Evolutionary conservation across 2,329 filamentous ascomycete species (phyloP), one percentile per base, ranked within the genome.

Genomic region (Emergomyces africanus): DNA sequence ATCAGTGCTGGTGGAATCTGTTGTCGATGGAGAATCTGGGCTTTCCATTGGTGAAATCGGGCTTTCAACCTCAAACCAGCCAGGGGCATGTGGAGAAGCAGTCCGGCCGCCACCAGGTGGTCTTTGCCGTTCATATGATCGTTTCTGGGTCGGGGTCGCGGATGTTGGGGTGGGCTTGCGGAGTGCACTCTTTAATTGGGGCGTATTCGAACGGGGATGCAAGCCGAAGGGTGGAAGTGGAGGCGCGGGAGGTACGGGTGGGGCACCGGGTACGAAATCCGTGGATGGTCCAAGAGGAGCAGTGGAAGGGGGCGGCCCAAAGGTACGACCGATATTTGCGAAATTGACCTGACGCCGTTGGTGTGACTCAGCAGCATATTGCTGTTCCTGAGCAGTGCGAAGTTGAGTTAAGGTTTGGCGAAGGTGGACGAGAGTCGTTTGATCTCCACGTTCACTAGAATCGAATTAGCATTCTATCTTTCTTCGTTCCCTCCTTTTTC

Each of bases 21-120:
- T 37, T 23, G 37, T 48, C 23, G 42, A 44, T 8, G 57, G 37
- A 15, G 57, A 59, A 23, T 58, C 57, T 23, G 48, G 57, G 12
- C 20, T 5, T 14, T 37, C 41, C n/a, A 57, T 15, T 12, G 48
- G 42, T 18, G 60, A 58, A 33, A 46, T 4, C 20, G 58, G 58
- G 20, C 57, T 61, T 37, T 48, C 57, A 30, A 23, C 23, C 54
- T 51, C 39, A 58, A 59, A 25, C 44, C 35, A 74, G 46, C 63
- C 65, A 2, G 72, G 71, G 4, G 65, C 66, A 53, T 71, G 69
- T 1, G 71, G 68, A 6, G 62, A 67, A 41, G 33, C 18, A 50
- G 54, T n/a, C 28, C 51, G 35, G n/a, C 49, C 30, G n/a, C 49
- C 30, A 28, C 44, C 48, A 35, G 54, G 10, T 23, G 62, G 60